These are phyloP conservation scores for Mycena rebaudengoi DNA, from an alignment of 768 basidiomycete species.

Conservation along the genomic window DNA sequence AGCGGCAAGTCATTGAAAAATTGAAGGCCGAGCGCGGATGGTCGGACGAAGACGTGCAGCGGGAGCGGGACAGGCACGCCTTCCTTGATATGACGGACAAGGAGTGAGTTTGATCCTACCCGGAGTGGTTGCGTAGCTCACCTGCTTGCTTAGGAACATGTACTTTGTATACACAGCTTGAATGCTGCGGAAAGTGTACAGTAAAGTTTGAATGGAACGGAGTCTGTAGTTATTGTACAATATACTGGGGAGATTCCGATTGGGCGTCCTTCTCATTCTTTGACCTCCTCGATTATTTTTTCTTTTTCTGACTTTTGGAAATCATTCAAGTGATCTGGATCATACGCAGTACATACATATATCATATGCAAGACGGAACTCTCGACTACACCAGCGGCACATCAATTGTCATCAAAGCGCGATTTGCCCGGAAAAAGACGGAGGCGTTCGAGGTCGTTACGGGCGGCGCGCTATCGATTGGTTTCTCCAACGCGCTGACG, in stretches of 20 bases:
- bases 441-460: not conserved
- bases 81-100: constrained; percentile 72
- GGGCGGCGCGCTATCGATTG: constrained; percentile 2
- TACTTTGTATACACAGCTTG: constrained; percentile 68
- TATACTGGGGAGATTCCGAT: too few relatives aligned
- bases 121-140: constrained; percentile 11
- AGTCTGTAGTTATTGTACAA: too few relatives aligned
- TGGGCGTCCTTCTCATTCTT: too few relatives aligned
- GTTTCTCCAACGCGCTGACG: constrained; percentile 8
- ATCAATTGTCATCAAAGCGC: constrained; percentile 2
- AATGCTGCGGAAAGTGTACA: too few relatives aligned
- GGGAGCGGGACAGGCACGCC: constrained; percentile 66
- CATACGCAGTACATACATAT: too few relatives aligned
- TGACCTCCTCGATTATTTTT: too few relatives aligned
- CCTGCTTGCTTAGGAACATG: constrained; percentile 59
- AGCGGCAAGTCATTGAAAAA: constrained; percentile 48
- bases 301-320: too few relatives aligned
- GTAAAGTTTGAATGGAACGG: too few relatives aligned
- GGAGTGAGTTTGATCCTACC: constrained; percentile 46
- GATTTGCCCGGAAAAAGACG: not conserved
- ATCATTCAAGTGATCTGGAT: too few relatives aligned
- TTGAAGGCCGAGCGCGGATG: constrained; percentile 59
- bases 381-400: not conserved
- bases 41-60: constrained; percentile 64
- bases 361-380: not conserved